phyloP scores from a whole-genome alignment of 208 protist genomes.

The Crithidia acanthocephali region DNA sequence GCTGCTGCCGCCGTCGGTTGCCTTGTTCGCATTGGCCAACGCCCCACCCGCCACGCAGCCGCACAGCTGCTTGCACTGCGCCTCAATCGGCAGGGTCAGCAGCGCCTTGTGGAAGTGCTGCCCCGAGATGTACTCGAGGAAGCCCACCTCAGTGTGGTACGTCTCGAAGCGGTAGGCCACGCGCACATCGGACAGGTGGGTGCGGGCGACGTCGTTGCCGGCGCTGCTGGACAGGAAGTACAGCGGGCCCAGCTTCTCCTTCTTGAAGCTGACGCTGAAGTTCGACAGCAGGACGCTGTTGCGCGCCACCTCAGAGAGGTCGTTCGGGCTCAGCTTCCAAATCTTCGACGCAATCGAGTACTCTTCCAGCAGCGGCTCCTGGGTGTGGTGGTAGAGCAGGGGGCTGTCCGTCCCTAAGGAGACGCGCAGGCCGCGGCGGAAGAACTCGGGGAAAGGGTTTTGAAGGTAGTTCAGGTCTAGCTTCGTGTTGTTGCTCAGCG shows the following conservation, averaged over 20 bases:
- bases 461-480: conserved; percentile 96
- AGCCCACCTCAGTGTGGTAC: conserved; percentile 90
- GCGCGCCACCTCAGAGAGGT: conserved; percentile 93
- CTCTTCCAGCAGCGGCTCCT: conserved; percentile 78
- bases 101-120: conserved; percentile 76
- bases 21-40: neutral
- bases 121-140: conserved; percentile 83
- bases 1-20: conserved; percentile 1
- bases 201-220: conserved; percentile 83
- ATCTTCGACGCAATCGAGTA: conserved; percentile 94
- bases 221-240: conserved; percentile 89
- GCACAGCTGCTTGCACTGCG: conserved; percentile 43
- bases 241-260: conserved; percentile 81
- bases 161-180: conserved; percentile 92
- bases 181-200: conserved; percentile 88
- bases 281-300: conserved; percentile 90
- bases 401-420: conserved; percentile 95
- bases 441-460: conserved; percentile 97
- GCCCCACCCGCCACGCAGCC: neutral
- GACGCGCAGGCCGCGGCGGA: conserved; percentile 95
- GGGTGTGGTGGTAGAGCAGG: conserved; percentile 88
- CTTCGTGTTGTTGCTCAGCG: conserved; percentile 96
- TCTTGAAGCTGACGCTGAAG: conserved; percentile 84
- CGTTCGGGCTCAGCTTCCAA: conserved; percentile 91
- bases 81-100: conserved; percentile 69